Conservation (phyloP, 805 yeast species). For the Yamadazyma philogaea region DNA sequence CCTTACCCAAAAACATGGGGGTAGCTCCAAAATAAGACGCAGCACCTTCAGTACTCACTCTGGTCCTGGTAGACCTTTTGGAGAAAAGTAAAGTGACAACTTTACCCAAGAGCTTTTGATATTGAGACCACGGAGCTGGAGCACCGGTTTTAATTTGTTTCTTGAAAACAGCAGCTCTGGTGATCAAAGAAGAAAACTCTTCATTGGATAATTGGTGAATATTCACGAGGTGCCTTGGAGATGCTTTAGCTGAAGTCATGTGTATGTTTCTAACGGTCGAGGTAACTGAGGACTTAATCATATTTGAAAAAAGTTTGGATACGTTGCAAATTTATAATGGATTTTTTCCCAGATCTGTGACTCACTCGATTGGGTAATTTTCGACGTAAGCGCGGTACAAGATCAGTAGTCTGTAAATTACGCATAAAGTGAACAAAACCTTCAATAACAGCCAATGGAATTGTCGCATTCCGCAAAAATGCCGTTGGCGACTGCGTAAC, state of each 20-base stretch:
- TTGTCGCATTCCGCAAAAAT: neutral
- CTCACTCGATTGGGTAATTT: constrained; percentile 21
- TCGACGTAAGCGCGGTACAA: constrained; percentile 19
- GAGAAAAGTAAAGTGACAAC: constrained; percentile 80
- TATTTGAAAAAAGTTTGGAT: neutral
- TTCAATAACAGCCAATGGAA: neutral
- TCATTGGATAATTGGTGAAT: constrained; percentile 72
- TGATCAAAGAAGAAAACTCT: constrained; percentile 70
- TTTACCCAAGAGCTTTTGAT: constrained; percentile 67
- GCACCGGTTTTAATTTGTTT: constrained; percentile 55
- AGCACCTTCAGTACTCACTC: constrained; percentile 94
- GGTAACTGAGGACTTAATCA: constrained; percentile 10
- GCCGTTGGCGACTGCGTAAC: neutral
- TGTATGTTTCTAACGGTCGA: constrained; percentile 7
- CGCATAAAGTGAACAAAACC: neutral
- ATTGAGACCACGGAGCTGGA: constrained; percentile 31
- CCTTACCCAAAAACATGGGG: constrained; percentile 95
- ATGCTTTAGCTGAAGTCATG: constrained; percentile 8
- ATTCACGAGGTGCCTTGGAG: constrained; percentile 71
- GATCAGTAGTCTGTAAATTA: constrained; percentile 12
- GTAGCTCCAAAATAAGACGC: constrained; percentile 89
- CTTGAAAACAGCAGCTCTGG: constrained; percentile 71
- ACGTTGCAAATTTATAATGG: neutral
- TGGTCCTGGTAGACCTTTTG: constrained; percentile 92
- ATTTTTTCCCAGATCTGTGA: constrained; percentile 12